A percentile compares a stretch with the other conserved stretches of the same genome.
Conservation (phyloP, 768 basidiomycete genomes). For the Piloderma croceum region DNA sequence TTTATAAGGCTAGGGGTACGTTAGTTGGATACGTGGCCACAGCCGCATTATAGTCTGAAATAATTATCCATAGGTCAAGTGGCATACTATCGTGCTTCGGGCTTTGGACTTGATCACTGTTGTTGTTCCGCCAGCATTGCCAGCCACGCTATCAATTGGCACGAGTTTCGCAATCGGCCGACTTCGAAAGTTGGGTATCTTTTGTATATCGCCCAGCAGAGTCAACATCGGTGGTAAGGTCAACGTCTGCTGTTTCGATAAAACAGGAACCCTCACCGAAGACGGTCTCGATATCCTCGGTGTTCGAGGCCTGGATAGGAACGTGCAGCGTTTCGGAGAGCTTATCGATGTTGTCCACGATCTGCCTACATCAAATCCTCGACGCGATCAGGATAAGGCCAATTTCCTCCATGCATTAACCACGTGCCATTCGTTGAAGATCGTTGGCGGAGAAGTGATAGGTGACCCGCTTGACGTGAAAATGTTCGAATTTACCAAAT, state of each 20-base stretch:
- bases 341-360: slow-evolving; percentile 83
- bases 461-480: slow-evolving; percentile 96
- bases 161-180: slow-evolving; percentile 91
- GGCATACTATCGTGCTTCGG: slow-evolving; percentile 86
- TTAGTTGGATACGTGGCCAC: too few species aligned
- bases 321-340: slow-evolving; percentile 78
- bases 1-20: slow-evolving; percentile 86
- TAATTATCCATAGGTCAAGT: slow-evolving; percentile 61
- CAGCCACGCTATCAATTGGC: slow-evolving; percentile 94
- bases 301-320: slow-evolving; percentile 78
- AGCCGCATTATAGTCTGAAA: too few species aligned
- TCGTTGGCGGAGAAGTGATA: slow-evolving; percentile 80
- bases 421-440: slow-evolving; percentile 93
- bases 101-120: slow-evolving; percentile 95
- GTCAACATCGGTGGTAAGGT: slow-evolving; percentile 95
- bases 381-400: slow-evolving; percentile 69
- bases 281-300: slow-evolving; percentile 97
- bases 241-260: slow-evolving; percentile 98
- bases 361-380: slow-evolving; percentile 53
- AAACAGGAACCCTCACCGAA: slow-evolving; percentile 97
- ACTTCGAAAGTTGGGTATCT: slow-evolving; percentile 81
- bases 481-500: slow-evolving; percentile 97
- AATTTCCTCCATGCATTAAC: slow-evolving; percentile 88
- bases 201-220: slow-evolving; percentile 93
- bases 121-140: slow-evolving; percentile 95